A percentile compares a stretch with the other conserved stretches of the same genome.
phyloP scores from a whole-genome alignment of 257 asterid genomes.

The Pogostemon cablin region DNA sequence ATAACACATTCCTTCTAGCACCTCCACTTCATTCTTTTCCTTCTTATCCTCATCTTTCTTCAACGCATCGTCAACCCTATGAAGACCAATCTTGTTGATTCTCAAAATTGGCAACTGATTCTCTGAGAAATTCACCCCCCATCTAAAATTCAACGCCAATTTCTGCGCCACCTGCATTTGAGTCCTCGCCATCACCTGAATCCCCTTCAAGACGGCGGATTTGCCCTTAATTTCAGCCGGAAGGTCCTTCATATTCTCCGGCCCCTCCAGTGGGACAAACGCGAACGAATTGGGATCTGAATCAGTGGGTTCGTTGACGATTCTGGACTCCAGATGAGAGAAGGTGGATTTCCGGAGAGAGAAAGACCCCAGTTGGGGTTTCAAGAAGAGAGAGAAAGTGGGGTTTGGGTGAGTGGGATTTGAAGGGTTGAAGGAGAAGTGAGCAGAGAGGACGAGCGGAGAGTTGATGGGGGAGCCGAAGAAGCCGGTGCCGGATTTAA shows the following conservation, averaged over 20 bases:
- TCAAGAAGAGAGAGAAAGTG: slow-evolving; percentile 66
- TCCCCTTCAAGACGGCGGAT: slow-evolving; percentile 58
- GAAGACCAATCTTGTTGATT: slow-evolving; percentile 70
- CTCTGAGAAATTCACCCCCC: slow-evolving; percentile 70
- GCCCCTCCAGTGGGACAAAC: slow-evolving; percentile 70
- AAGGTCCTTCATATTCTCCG: slow-evolving; percentile 48
- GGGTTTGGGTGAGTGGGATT: slow-evolving; percentile 56
- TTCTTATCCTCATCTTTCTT: slow-evolving; percentile 40
- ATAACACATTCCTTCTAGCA: slow-evolving; percentile 61
- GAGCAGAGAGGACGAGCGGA: slow-evolving; percentile 74
- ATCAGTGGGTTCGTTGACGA: slow-evolving; percentile 28
- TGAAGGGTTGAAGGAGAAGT: slow-evolving; percentile 68
- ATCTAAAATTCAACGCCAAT: slow-evolving; percentile 52
- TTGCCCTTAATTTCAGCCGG: slow-evolving; percentile 36
- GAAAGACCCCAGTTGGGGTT: slow-evolving; percentile 78
- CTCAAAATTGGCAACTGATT: slow-evolving; percentile 66
- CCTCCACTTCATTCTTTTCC: slow-evolving; percentile 46
- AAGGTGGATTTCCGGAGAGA: slow-evolving; percentile 64
- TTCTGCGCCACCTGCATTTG: slow-evolving; percentile 60
- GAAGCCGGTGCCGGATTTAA: slow-evolving; percentile 84
- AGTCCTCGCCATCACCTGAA: slow-evolving; percentile 61
- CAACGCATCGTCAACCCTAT: slow-evolving; percentile 48
- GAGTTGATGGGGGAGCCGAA: slow-evolving; percentile 82
- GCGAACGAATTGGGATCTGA: slow-evolving; percentile 47
- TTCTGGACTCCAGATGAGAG: slow-evolving; percentile 38